These are phyloP conservation scores for Fusarium sacchari DNA, from an alignment of 2,329 filamentous ascomycete genomes.

Conservation along the genomic window DNA sequence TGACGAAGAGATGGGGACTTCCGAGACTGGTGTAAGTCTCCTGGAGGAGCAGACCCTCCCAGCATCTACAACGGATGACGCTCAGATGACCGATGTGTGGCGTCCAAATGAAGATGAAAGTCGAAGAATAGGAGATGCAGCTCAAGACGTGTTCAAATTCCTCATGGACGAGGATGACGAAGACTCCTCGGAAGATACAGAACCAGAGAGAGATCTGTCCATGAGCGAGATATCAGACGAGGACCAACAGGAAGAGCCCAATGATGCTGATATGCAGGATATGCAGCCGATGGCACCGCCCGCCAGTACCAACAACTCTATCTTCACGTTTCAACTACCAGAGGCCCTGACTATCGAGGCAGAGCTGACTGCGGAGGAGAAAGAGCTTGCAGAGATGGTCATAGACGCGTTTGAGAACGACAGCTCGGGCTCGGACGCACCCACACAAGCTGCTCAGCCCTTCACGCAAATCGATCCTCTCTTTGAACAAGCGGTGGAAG, in stretches of 20 bases:
- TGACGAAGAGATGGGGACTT: constrained; percentile 1
- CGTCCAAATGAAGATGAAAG: background rate
- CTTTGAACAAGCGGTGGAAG: background rate
- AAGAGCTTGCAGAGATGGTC: background rate
- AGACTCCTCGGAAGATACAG: background rate
- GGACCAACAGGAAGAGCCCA: background rate
- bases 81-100: background rate
- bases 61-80: background rate
- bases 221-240: background rate
- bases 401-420: background rate
- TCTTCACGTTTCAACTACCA: background rate
- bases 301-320: background rate
- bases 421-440: background rate
- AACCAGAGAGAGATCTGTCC: background rate
- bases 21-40: background rate
- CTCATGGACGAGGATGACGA: background rate
- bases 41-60: background rate
- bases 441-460: background rate
- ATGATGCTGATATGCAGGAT: background rate
- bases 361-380: background rate
- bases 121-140: background rate
- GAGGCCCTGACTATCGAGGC: background rate
- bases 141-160: background rate
- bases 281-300: background rate
- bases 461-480: background rate